Percentiles rank a stretch among this genome's conserved stretches.
These are phyloP conservation scores for Solanum verrucosum DNA, from an alignment of 257 asterid species.

Conservation along the genomic window DNA sequence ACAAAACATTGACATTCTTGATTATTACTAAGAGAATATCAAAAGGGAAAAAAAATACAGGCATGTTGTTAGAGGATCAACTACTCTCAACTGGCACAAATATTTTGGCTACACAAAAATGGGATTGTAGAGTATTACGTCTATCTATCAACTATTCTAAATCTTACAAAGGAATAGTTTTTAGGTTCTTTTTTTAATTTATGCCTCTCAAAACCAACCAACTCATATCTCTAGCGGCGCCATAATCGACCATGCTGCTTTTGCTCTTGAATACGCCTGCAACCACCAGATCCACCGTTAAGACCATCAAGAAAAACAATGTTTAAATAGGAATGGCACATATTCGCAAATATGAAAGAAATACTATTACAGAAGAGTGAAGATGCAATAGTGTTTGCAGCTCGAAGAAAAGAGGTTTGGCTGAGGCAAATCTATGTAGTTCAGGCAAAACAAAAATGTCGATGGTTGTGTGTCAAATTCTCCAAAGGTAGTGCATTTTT, in stretches of 20 bases:
- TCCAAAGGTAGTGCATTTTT: neutral
- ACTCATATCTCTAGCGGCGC: slow-evolving; percentile 27
- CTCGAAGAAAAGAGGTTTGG: neutral
- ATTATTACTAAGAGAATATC: neutral
- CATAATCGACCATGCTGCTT: slow-evolving; percentile 54
- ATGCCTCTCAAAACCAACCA: neutral
- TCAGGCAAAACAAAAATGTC: neutral
- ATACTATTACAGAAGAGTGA: neutral
- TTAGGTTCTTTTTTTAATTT: neutral
- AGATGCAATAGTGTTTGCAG: neutral
- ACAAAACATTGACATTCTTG: neutral
- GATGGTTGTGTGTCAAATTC: neutral
- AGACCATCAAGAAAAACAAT: neutral
- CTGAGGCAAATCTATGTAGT: neutral
- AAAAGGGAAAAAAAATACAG: neutral
- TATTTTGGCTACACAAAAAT: neutral
- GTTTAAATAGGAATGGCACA: neutral
- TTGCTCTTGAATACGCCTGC: slow-evolving; percentile 76
- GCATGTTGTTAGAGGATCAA: neutral
- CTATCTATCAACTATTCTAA: neutral
- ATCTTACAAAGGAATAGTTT: neutral
- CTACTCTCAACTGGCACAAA: neutral
- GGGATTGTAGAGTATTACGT: neutral
- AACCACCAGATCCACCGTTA: neutral
- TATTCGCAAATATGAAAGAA: neutral